Evolutionary conservation across 2,329 filamentous ascomycete species (phyloP).

Genomic region (Colletotrichum melonis): DNA sequence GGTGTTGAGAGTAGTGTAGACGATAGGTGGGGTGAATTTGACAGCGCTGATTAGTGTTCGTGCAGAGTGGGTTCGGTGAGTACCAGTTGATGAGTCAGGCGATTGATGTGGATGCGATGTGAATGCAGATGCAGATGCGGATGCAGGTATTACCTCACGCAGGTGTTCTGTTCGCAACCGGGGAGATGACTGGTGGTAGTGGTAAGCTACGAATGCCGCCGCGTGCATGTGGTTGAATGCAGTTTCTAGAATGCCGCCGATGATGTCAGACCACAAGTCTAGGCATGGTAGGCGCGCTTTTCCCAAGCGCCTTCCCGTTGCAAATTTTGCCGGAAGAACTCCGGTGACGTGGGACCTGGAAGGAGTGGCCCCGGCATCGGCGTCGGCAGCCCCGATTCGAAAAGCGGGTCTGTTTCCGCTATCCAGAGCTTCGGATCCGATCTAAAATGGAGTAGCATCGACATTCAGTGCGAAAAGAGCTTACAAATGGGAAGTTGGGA

Average conservation of each 20-base stretch:
- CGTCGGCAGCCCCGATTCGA: constrained; percentile 20
- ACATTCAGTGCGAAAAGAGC: not conserved
- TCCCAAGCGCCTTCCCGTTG: constrained; percentile 4
- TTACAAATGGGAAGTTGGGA: not conserved
- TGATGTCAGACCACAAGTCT: constrained; percentile 21
- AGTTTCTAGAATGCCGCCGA: constrained; percentile 3
- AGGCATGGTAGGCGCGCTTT: not conserved
- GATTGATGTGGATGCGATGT: not conserved
- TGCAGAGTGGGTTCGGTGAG: not conserved
- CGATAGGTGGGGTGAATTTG: not conserved
- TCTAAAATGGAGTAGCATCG: not conserved
- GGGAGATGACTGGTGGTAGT: not conserved
- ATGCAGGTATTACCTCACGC: not conserved
- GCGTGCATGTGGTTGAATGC: not conserved
- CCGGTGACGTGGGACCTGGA: constrained; percentile 14
- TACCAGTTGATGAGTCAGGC: not conserved
- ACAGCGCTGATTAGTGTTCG: not conserved
- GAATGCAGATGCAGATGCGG: not conserved
- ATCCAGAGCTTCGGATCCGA: not conserved
- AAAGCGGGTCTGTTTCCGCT: constrained; percentile 2
- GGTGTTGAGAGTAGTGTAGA: not conserved
- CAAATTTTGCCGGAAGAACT: constrained; percentile 33
- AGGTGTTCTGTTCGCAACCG: not conserved
- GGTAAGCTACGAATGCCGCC: not conserved
- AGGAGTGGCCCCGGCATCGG: constrained; percentile 23